These are phyloP conservation scores for Fusarium drepaniforme DNA, from an alignment of 2,329 filamentous ascomycete genomes.

Conservation along the genomic window DNA sequence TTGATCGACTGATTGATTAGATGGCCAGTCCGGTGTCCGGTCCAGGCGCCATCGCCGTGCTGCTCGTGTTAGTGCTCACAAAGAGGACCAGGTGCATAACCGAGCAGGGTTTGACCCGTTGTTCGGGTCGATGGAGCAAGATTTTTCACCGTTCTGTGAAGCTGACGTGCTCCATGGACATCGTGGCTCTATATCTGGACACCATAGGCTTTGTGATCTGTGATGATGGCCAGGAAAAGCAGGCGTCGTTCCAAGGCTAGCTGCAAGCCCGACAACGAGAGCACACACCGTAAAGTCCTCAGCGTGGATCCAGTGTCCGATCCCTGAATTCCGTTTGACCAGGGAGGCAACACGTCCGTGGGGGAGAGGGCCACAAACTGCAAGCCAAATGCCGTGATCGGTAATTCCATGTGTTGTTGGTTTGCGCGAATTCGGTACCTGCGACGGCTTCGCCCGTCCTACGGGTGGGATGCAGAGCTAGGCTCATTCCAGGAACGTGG, in stretches of 20 bases:
- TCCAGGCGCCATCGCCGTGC: not conserved
- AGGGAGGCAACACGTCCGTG: not conserved
- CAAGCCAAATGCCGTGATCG: conserved; percentile 14
- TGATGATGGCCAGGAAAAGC: not conserved
- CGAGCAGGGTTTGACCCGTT: not conserved
- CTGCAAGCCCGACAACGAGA: not conserved
- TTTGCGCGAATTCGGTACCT: conserved; percentile 32
- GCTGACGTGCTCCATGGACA: not conserved
- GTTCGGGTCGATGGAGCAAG: not conserved
- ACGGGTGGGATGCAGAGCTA: conserved; percentile 13
- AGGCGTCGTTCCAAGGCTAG: not conserved
- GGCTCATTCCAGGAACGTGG: not conserved
- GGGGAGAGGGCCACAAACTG: not conserved
- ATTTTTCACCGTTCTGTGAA: not conserved
- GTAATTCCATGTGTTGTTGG: conserved; percentile 24
- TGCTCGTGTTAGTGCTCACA: conserved; percentile 8
- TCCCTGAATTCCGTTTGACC: not conserved
- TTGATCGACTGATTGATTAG: conserved; percentile 48
- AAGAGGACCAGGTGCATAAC: conserved; percentile 11
- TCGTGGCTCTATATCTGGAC: not conserved
- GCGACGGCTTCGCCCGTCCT: conserved; percentile 17
- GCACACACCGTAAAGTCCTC: not conserved
- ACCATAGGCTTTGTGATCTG: not conserved
- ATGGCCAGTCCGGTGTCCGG: conserved; percentile 29
- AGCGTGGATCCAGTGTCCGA: not conserved